These are phyloP conservation scores for Salix caprea DNA, from an alignment of 345 rosid genomes.

Conservation along the genomic window DNA sequence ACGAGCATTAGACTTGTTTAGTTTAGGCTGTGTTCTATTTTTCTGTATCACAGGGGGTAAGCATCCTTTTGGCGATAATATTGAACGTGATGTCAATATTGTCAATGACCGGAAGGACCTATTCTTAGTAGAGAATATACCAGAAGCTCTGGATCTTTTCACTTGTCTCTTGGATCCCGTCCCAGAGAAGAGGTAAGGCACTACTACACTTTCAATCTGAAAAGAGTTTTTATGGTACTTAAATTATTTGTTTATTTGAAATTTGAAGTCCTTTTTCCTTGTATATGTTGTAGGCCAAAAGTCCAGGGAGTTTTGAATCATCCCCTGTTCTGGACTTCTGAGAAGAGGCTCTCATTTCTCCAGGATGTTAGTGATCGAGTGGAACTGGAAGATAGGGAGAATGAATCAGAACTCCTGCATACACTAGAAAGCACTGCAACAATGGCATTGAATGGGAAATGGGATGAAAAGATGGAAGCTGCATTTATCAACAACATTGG, in stretches of 20 bases:
- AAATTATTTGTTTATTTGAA: background rate
- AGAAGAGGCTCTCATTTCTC: slow-evolving; percentile 69
- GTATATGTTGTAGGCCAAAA: slow-evolving; percentile 50
- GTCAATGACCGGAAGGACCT: slow-evolving; percentile 64
- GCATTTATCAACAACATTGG: slow-evolving; percentile 66
- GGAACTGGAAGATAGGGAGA: slow-evolving; percentile 75
- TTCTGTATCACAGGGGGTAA: slow-evolving; percentile 70
- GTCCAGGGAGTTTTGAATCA: slow-evolving; percentile 62
- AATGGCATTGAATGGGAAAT: slow-evolving; percentile 64
- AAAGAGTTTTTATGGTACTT: background rate
- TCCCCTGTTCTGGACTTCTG: slow-evolving; percentile 84
- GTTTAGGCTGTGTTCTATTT: slow-evolving; percentile 84
- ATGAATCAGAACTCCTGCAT: slow-evolving; percentile 52
- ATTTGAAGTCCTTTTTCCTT: background rate
- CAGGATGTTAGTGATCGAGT: slow-evolving; percentile 81
- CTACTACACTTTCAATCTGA: background rate
- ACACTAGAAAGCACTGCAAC: slow-evolving; percentile 66
- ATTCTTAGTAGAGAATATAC: slow-evolving; percentile 55
- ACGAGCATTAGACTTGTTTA: slow-evolving; percentile 77
- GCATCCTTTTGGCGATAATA: slow-evolving; percentile 77
- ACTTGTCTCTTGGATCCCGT: slow-evolving; percentile 53
- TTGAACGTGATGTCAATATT: slow-evolving; percentile 84
- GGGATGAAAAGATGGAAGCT: slow-evolving; percentile 77
- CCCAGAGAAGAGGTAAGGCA: slow-evolving; percentile 71
- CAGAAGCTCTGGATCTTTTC: slow-evolving; percentile 79